A percentile compares a stretch with the other conserved stretches of the same genome.
Evolutionary conservation across 1,139 yeast species (phyloP).

Genomic region (Lodderomyces theae): DNA sequence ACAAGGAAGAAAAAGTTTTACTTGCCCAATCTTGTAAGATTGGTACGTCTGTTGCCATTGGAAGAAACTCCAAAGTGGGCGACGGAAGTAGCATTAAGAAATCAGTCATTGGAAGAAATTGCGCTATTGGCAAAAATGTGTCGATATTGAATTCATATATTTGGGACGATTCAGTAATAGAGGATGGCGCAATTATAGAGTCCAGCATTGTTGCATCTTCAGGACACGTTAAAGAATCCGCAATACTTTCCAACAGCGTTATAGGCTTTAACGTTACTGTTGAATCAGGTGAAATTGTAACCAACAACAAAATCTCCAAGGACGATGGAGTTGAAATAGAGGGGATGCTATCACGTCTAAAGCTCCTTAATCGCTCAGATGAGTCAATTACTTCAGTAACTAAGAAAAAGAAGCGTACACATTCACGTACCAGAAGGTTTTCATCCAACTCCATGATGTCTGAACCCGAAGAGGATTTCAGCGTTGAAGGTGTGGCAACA

Average conservation of each 20-base stretch:
- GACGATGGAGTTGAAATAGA: conserved; percentile 22
- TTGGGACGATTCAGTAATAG: conserved; percentile 80
- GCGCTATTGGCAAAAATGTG: conserved; percentile 79
- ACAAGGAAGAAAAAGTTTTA: conserved; percentile 78
- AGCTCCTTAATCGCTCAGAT: conserved; percentile 70
- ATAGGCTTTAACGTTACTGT: conserved; percentile 71
- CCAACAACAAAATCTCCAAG: conserved; percentile 46
- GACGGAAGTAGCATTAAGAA: conserved; percentile 54
- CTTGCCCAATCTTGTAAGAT: conserved; percentile 90
- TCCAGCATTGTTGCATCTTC: conserved; percentile 69
- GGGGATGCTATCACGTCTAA: conserved; percentile 54
- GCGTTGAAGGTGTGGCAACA: conserved; percentile 88
- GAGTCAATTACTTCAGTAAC: conserved; percentile 68
- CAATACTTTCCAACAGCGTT: conserved; percentile 70
- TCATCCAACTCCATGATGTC: conserved; percentile 40
- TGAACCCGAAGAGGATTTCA: conserved; percentile 79
- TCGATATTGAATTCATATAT: conserved; percentile 69
- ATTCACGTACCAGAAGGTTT: conserved; percentile 32
- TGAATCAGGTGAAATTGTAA: conserved; percentile 49
- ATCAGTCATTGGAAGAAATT: conserved; percentile 81
- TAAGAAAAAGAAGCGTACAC: conserved; percentile 33
- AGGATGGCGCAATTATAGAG: conserved; percentile 56
- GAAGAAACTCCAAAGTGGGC: conserved; percentile 66
- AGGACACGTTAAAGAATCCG: conserved; percentile 53
- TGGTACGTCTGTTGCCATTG: conserved; percentile 75